A percentile compares a stretch with the other conserved stretches of the same genome.
These are phyloP conservation scores for Copromyces sp. DNA, from an alignment of 495 filamentous ascomycete species.

Conservation along the genomic window DNA sequence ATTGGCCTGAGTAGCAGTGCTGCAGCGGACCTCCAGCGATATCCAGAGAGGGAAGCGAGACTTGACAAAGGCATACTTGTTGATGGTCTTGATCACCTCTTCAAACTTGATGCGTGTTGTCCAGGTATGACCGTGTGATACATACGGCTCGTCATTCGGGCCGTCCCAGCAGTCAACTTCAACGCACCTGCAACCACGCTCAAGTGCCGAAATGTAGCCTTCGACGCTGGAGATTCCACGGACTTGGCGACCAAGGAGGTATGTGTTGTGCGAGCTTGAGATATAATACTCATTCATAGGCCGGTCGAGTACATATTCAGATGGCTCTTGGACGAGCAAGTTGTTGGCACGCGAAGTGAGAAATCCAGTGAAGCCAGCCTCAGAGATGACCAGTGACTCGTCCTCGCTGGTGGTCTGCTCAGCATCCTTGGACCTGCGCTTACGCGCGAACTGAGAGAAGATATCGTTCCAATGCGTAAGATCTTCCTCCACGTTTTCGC, in stretches of 20 bases:
- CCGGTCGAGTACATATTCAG: conserved; percentile 55
- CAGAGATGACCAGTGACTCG: conserved; percentile 51
- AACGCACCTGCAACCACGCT: conserved; percentile 83
- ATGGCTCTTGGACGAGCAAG: conserved; percentile 44
- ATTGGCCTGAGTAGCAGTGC: conserved; percentile 62
- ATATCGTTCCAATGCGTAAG: conserved; percentile 55
- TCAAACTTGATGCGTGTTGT: conserved; percentile 78
- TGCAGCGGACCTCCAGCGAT: conserved; percentile 93
- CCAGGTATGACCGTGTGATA: conserved; percentile 82
- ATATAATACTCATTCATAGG: conserved; percentile 97
- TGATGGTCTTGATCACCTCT: conserved; percentile 85
- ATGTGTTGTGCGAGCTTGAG: conserved; percentile 97
- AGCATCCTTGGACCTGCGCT: conserved; percentile 44
- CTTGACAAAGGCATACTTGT: conserved; percentile 79
- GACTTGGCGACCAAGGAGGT: conserved; percentile 84
- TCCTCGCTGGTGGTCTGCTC: conserved; percentile 26
- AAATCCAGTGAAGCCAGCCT: conserved; percentile 64
- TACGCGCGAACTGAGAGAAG: conserved; percentile 66
- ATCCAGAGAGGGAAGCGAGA: conserved; percentile 81
- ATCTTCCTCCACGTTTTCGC: conserved; percentile 60
- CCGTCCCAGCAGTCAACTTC: conserved; percentile 99
- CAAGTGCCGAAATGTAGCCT: conserved; percentile 83
- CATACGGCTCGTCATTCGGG: conserved; percentile 69
- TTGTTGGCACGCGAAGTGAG: conserved; percentile 66
- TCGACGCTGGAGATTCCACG: conserved; percentile 84